Evolutionary conservation across 768 basidiomycete species (phyloP).

Genomic region (Suillus lakei): DNA sequence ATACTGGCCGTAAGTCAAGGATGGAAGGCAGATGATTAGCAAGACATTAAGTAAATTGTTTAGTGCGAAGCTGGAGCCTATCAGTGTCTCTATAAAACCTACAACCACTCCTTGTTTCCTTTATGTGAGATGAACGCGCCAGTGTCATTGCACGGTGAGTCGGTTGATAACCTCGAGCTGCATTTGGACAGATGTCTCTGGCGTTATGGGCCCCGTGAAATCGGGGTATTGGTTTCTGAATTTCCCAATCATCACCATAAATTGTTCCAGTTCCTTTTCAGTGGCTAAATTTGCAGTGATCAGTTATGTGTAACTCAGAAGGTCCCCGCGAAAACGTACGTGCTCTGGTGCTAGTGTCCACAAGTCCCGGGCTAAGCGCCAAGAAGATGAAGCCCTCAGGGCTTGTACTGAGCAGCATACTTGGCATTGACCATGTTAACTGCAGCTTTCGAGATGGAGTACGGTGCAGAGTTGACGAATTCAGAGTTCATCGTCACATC

Average conservation of each 20-base stretch:
- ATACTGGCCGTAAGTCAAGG: background rate
- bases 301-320: constrained; percentile 2
- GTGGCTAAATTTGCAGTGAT: constrained; percentile 10
- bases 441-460: constrained; percentile 43
- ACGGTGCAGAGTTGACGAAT: constrained; percentile 21
- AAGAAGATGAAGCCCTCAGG: constrained; percentile 42
- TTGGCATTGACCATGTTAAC: constrained; percentile 42
- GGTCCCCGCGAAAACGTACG: constrained; percentile 5
- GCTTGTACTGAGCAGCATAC: constrained; percentile 36
- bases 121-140: constrained; percentile 28
- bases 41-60: background rate
- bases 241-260: constrained; percentile 12
- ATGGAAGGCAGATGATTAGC: background rate
- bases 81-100: background rate
- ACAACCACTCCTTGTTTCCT: constrained; percentile 30
- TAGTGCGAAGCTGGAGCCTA: background rate
- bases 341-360: constrained; percentile 20
- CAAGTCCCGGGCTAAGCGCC: constrained; percentile 42
- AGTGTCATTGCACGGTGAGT: constrained; percentile 15
- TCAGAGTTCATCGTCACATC: constrained; percentile 26
- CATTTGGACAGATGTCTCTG: constrained; percentile 18
- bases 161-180: constrained; percentile 22
- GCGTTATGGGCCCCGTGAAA: constrained; percentile 25
- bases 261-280: constrained; percentile 9
- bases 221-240: constrained; percentile 17